These are phyloP conservation scores for Limonium bicolor DNA, from an alignment of 148 eudicot species.

Conservation along the genomic window DNA sequence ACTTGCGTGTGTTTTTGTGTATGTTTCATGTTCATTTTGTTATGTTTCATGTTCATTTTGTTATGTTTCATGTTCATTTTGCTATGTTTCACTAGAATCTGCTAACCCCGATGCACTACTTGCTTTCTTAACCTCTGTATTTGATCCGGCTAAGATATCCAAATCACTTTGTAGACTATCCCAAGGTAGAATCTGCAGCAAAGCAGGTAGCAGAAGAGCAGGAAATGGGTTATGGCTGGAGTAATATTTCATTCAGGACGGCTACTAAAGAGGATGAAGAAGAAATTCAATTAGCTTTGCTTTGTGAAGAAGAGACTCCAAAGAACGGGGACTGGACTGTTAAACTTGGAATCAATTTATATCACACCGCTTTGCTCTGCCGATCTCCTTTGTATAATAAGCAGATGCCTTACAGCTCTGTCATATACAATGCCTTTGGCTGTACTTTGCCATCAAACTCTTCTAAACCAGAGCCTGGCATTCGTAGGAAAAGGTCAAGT, in stretches of 20 bases:
- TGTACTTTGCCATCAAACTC: slow-evolving; percentile 27
- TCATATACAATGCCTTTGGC: slow-evolving; percentile 78
- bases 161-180: slow-evolving; percentile 45
- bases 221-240: slow-evolving; percentile 43
- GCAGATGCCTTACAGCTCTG: slow-evolving; percentile 85
- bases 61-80: too few relatives aligned
- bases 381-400: slow-evolving; percentile 86
- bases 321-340: slow-evolving; percentile 94
- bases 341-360: slow-evolving; percentile 80
- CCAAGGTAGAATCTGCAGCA: slow-evolving; percentile 70
- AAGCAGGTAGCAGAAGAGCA: slow-evolving; percentile 64
- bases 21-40: too few relatives aligned
- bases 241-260: slow-evolving; percentile 38
- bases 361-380: slow-evolving; percentile 75
- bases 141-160: slow-evolving; percentile 1
- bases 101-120: too few relatives aligned
- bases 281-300: slow-evolving; percentile 47
- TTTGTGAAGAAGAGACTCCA: slow-evolving; percentile 60
- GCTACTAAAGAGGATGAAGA: slow-evolving; percentile 58
- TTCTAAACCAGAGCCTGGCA: slow-evolving; percentile 11
- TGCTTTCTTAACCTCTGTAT: too few relatives aligned
- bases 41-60: too few relatives aligned
- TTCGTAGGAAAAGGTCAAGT: slow-evolving; percentile 23
- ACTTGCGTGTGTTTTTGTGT: too few relatives aligned
- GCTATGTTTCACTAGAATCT: too few relatives aligned